Conservation (phyloP, 768 basidiomycete genomes). For the Boletus rubroflammeus region DNA sequence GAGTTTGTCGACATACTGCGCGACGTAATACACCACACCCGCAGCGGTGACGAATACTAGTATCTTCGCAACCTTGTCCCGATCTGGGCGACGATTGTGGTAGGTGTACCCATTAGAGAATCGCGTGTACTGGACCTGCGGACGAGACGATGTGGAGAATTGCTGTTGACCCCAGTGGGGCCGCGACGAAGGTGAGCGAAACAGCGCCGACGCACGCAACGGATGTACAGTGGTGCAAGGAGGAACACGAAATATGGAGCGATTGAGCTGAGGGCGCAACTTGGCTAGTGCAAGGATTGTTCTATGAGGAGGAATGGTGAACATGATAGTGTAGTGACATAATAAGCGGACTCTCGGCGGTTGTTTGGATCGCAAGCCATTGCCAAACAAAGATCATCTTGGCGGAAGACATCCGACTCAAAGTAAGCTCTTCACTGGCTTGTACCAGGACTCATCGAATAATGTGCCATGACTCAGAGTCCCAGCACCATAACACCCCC, state of each 20-base stretch:
- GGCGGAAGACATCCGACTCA: no score
- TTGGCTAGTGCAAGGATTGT: slow-evolving; percentile 1
- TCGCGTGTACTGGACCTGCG: slow-evolving; percentile 25
- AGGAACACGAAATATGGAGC: not conserved
- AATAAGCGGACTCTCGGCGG: not conserved
- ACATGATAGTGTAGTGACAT: slow-evolving; percentile 7
- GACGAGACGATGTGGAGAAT: slow-evolving; percentile 21
- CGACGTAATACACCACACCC: slow-evolving; percentile 27
- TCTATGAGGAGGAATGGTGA: not conserved
- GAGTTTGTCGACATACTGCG: slow-evolving; percentile 23
- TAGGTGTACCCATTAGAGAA: slow-evolving; percentile 19
- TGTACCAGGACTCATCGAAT: not conserved
- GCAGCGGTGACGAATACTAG: slow-evolving; percentile 15
- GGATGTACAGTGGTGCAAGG: not conserved
- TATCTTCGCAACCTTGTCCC: slow-evolving; percentile 11
- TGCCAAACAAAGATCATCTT: slow-evolving; percentile 11
- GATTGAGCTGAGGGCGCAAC: not conserved
- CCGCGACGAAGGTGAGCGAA: not conserved
- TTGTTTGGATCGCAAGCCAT: slow-evolving; percentile 10
- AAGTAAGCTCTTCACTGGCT: not conserved
- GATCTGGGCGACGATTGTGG: slow-evolving; percentile 4
- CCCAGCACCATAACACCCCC: not conserved
- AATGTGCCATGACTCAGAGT: no score
- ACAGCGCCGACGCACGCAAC: not conserved
- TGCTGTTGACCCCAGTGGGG: slow-evolving; percentile 7